phyloP scores from a whole-genome alignment of 768 basidiomycete species.

The Austroboletus eburneus region DNA sequence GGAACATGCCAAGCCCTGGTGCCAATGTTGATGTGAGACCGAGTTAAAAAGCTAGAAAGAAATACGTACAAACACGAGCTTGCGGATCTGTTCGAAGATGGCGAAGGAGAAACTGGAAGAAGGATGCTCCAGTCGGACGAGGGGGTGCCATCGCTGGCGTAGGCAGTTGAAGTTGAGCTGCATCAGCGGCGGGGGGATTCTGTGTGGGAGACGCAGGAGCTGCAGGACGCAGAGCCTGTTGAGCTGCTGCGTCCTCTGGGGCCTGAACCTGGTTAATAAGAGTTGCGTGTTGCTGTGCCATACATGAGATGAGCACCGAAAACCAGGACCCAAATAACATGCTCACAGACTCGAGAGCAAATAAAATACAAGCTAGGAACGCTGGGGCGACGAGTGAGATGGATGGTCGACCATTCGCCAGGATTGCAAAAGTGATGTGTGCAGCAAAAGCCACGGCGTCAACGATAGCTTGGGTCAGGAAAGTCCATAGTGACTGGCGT shows the following conservation, averaged over 20 bases:
- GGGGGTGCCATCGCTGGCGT: constrained; percentile 18
- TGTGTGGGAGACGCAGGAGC: constrained; percentile 6
- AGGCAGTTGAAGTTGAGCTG: constrained; percentile 16
- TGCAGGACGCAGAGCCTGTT: constrained; percentile 21
- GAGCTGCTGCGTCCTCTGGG: constrained; percentile 54
- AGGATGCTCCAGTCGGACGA: constrained; percentile 15
- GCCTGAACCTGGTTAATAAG: constrained; percentile 81
- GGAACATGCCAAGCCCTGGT: constrained; percentile 61
- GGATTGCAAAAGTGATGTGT: constrained; percentile 83
- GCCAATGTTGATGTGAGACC: constrained; percentile 2
- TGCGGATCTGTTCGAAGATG: constrained; percentile 68
- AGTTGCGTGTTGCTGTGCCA: constrained; percentile 72
- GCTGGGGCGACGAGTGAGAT: constrained; percentile 80
- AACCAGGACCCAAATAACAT: not conserved
- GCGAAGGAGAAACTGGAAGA: constrained; percentile 50
- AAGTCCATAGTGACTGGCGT: constrained; percentile 79
- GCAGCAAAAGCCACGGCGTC: constrained; percentile 86
- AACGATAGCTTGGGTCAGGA: constrained; percentile 71
- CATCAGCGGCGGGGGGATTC: constrained; percentile 2
- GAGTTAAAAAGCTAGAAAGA: not conserved
- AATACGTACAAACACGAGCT: constrained; percentile 59
- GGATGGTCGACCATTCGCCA: constrained; percentile 78
- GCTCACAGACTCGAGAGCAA: constrained; percentile 80
- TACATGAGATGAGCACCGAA: not conserved
- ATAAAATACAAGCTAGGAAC: constrained; percentile 74